Conservation (phyloP, 805 yeast species). For the Ogataea salicorniae region DNA sequence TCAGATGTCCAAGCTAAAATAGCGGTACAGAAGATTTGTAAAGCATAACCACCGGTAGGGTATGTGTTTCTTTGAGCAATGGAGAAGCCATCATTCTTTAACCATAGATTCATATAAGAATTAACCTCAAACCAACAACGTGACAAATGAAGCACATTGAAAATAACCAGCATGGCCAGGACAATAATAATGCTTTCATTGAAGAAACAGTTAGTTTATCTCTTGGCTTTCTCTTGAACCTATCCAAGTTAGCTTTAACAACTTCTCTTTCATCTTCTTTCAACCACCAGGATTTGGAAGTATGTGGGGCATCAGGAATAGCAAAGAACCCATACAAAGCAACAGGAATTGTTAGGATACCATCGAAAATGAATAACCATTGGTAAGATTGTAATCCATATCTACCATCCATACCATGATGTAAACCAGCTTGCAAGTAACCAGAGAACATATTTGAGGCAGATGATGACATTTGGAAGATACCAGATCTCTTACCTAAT, state of each 20-base stretch:
- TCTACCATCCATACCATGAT: constrained; percentile 38
- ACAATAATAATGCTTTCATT: constrained; percentile 7
- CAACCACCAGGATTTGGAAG: constrained; percentile 23
- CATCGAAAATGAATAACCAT: constrained; percentile 64
- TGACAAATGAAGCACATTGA: constrained; percentile 17
- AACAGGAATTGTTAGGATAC: constrained; percentile 49
- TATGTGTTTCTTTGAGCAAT: constrained; percentile 26
- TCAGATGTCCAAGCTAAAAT: constrained; percentile 27
- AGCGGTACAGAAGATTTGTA: constrained; percentile 25
- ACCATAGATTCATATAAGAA: constrained; percentile 29
- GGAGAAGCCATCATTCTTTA: constrained; percentile 22
- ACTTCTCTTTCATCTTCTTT: constrained; percentile 25
- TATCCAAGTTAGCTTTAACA: constrained; percentile 7
- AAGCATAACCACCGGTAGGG: constrained; percentile 32
- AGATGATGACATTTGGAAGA: constrained; percentile 56
- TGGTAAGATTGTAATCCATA: constrained; percentile 56
- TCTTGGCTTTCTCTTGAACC: constrained; percentile 11
- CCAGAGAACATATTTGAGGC: constrained; percentile 59
- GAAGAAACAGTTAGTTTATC: constrained; percentile 6
- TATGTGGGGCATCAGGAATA: constrained; percentile 59
- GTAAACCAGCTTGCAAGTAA: constrained; percentile 52
- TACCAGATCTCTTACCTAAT: constrained; percentile 52
- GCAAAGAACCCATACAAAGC: constrained; percentile 52
- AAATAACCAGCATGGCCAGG: constrained; percentile 18
- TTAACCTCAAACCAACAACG: constrained; percentile 15